Base-by-base conservation (phyloP, 345 rosid genomes). In the Syzygium grande region DNA sequence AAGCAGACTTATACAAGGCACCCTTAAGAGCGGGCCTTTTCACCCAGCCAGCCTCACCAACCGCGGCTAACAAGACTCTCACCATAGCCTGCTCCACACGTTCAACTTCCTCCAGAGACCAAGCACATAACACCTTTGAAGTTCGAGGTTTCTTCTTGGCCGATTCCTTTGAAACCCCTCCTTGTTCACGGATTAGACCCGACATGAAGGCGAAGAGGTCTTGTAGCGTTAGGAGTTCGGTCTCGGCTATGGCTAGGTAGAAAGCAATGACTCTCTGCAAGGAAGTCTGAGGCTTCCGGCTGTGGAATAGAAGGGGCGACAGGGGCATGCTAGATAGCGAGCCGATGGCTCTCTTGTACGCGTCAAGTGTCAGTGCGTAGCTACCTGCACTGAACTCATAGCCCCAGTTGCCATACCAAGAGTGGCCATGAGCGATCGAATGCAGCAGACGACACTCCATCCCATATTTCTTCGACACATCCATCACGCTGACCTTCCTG, bases 401-500 rank as follows among this genome's bases (percentile, higher is more conserved):
- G 4, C 95, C 97, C 98, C 98, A 95, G 30, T 91, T 88, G 51
- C 92, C 94, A 87, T 93, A 96, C 98, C 98, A 96, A 1, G 97
- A 92, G 85, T 89, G 91, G 14, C 98, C 97, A 38, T 85, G 87
- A 46, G 94, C 84, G 38, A 95, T 84, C 86, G 95, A 93, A 89
- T 93, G 92, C 79, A 96, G 94, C 88, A 95, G 87, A 14, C 98
- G 87, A 65, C 91, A 93, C 86, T 93, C 95, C 89, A 93, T 91
- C 41, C 92, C 96, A 49, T 94, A 92, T 88, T 96, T 96, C 89
- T 86, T 94, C 10, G 95, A 95, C 65, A 94, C 95, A 89, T 95
- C 98, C 98, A 95, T 95, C 90, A 95, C 98, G 46, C 93, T 90
- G 8, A 91, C 94, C 88, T 94, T 94, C 84, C 94, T 94, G 90